Conservation (phyloP, 2,329 filamentous ascomycete genomes). For the Verticillium nubilum region DNA sequence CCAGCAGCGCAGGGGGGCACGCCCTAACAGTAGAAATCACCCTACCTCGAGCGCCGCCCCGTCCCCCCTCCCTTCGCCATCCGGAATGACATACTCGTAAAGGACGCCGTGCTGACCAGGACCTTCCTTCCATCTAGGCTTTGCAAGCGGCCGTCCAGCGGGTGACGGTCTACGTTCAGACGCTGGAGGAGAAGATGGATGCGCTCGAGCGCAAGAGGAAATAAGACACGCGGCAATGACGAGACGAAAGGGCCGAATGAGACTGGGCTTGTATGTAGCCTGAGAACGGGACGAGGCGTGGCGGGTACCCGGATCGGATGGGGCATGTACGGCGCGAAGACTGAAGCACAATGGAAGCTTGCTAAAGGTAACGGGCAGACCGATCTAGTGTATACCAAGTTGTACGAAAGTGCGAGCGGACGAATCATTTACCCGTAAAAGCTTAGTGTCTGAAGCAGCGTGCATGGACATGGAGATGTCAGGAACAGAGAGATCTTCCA, state of each 20-base stretch:
- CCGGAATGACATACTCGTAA: background rate
- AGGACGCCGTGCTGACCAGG: slow-evolving; percentile 1
- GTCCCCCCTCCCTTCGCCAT: background rate
- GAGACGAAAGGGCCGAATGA: background rate
- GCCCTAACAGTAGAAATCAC: slow-evolving; percentile 2
- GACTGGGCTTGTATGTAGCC: background rate
- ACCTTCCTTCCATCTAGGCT: slow-evolving; percentile 46
- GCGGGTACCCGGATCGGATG: background rate
- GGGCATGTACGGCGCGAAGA: background rate
- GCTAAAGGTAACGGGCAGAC: background rate
- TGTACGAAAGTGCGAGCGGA: background rate
- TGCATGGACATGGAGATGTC: background rate
- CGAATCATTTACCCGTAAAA: background rate
- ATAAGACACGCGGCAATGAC: slow-evolving; percentile 25
- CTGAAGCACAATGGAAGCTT: background rate
- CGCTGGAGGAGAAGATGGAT: slow-evolving; percentile 75
- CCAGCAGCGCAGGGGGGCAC: background rate
- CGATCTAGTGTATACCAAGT: background rate
- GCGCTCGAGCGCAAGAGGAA: slow-evolving; percentile 62
- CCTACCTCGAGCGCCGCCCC: background rate
- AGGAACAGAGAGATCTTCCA: background rate
- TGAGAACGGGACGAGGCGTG: background rate
- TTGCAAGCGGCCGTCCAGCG: slow-evolving; percentile 83
- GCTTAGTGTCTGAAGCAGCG: background rate
- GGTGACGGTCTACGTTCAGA: slow-evolving; percentile 77